phyloP scores from a whole-genome alignment of 768 basidiomycete species.

The Kwoniella europaea region DNA sequence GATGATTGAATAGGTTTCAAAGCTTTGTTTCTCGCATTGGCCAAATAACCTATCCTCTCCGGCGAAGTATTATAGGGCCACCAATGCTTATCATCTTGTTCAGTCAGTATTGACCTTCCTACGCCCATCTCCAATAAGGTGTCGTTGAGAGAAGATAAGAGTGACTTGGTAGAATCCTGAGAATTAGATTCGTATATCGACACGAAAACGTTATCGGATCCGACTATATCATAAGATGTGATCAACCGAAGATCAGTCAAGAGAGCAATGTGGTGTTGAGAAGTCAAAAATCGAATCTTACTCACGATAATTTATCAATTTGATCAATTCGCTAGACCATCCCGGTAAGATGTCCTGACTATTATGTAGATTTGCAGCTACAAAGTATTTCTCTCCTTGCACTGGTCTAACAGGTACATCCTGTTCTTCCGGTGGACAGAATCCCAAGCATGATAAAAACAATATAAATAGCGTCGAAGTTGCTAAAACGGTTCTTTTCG shows the following conservation, averaged over 20 bases:
- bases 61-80: slow-evolving; percentile 50
- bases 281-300: neutral
- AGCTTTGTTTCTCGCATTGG: slow-evolving; percentile 60
- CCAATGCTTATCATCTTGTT: slow-evolving; percentile 41
- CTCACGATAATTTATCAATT: slow-evolving; percentile 40
- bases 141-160: slow-evolving; percentile 52
- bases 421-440: slow-evolving; percentile 8
- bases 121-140: slow-evolving; percentile 49
- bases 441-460: slow-evolving; percentile 14
- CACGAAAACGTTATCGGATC: slow-evolving; percentile 61
- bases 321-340: slow-evolving; percentile 59
- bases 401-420: neutral
- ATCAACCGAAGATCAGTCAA: neutral
- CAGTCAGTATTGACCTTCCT: slow-evolving; percentile 54
- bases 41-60: slow-evolving; percentile 59
- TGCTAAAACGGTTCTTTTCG: neutral
- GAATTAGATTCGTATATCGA: slow-evolving; percentile 61
- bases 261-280: too few species aligned
- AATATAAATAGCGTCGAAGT: slow-evolving; percentile 13
- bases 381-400: slow-evolving; percentile 36
- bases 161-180: slow-evolving; percentile 54
- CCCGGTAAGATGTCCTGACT: slow-evolving; percentile 60
- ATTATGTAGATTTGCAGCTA: slow-evolving; percentile 61
- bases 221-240: slow-evolving; percentile 46
- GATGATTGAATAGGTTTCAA: slow-evolving; percentile 62